These are phyloP conservation scores for Trichophyton verrucosum DNA, from an alignment of 2,329 filamentous ascomycete species.

Conservation along the genomic window DNA sequence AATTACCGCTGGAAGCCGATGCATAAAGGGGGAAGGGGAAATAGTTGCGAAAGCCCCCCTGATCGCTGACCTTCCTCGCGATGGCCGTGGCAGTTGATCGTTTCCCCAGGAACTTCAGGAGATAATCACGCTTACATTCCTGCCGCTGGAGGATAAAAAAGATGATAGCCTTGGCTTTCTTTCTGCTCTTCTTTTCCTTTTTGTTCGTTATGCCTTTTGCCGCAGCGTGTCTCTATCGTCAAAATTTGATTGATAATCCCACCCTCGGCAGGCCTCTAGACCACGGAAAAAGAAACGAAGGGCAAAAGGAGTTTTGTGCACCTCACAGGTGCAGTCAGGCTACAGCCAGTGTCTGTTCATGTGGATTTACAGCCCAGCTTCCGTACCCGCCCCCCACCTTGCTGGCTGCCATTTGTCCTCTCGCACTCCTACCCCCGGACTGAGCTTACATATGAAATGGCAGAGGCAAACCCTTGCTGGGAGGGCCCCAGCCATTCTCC, in stretches of 20 bases:
- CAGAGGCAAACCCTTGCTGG: background rate
- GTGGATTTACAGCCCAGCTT: background rate
- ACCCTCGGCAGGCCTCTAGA: constrained; percentile 1
- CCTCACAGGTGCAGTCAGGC: background rate
- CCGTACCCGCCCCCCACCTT: background rate
- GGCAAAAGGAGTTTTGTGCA: background rate
- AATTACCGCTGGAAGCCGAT: constrained; percentile 4
- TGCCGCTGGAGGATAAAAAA: background rate
- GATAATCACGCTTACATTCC: background rate
- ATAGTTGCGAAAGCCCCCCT: background rate
- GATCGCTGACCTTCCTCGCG: background rate
- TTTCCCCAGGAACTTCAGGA: background rate
- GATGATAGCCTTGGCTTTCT: background rate
- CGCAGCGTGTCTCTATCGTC: background rate
- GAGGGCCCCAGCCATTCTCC: background rate
- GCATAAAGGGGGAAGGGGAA: background rate
- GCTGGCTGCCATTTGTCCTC: background rate
- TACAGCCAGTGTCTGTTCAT: background rate
- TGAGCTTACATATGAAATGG: background rate
- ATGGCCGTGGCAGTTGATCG: background rate
- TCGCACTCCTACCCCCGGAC: background rate
- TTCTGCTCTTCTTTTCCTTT: background rate
- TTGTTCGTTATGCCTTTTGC: background rate
- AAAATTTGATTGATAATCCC: constrained; percentile 1
- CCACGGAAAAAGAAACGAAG: background rate